Evolutionary conservation across 495 filamentous ascomycete genomes (phyloP).

Genomic region (Glutinoglossum americanum): DNA sequence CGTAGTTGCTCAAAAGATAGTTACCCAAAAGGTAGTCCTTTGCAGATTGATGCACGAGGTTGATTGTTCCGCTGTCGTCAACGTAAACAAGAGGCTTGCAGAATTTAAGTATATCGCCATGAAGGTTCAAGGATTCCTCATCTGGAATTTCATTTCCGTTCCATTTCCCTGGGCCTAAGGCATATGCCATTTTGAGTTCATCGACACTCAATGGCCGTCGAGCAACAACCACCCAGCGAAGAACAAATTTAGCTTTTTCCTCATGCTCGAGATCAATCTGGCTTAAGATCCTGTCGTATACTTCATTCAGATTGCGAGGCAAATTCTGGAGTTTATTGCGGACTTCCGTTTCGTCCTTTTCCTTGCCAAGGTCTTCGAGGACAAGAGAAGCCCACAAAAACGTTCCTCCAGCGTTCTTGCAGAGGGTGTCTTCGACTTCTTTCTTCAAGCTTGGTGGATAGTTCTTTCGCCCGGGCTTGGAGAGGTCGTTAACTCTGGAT

Average conservation of each 20-base stretch:
- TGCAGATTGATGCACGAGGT: no score
- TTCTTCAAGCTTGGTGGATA: not conserved
- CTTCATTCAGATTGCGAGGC: not conserved
- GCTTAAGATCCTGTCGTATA: conserved; percentile 3
- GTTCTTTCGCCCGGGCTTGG: not conserved
- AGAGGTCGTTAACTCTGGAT: not conserved
- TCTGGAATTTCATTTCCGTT: not conserved
- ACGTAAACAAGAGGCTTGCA: not conserved
- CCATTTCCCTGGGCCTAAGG: not conserved
- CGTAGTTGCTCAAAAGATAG: no score
- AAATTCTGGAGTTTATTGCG: not conserved
- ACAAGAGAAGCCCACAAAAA: conserved; percentile 7
- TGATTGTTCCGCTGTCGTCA: not conserved
- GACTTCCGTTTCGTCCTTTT: not conserved
- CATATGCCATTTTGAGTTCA: conserved; percentile 3
- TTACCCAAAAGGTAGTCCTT: not conserved
- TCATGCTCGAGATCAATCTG: not conserved
- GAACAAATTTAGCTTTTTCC: conserved; percentile 1
- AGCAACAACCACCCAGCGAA: conserved; percentile 2
- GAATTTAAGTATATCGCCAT: not conserved
- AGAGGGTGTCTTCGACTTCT: not conserved
- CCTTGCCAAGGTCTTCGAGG: not conserved
- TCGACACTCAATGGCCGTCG: conserved; percentile 2
- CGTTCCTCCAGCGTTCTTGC: conserved; percentile 1
- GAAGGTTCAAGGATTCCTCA: not conserved